Base-by-base conservation (phyloP, 495 filamentous ascomycete genomes). In the Neurospora intermedia region DNA sequence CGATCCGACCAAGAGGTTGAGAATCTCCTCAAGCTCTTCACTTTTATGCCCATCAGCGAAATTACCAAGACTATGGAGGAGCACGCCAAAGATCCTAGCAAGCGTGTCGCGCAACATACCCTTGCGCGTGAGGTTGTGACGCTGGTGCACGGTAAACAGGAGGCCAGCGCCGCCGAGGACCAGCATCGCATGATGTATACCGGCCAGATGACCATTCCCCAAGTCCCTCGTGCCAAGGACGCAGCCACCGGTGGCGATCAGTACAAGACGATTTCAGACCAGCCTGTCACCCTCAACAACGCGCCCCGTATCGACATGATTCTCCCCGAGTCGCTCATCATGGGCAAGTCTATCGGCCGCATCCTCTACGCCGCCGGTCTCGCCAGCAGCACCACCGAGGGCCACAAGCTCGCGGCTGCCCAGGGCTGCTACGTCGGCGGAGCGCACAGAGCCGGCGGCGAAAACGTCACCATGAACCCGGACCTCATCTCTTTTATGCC, bases 1-100 rank as follows among this genome's bases (percentile, higher is more conserved):
- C 91, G 90, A 0, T 84, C 94, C 0, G 96, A 99, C 79, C 88
- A 87, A 15, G 90, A 92, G 41, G 88, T 97, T 0, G 91, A 91
- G 80, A 86, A 85, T 6, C 92, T 96, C 71, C 86, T 99, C 31
- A 94, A 93, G 77, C 88, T 97, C 42, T 95, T 99, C 78, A 98
- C 96, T 0, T 97, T 99, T 78, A 78, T 97, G 39, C 91, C 94
- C 1, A 71, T 91, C 4, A 78, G 85, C 4, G 79, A 88, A 31
- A 94, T 98, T 48, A 80, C 86, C 1, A 73, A 79, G 7, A 79
- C 91, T 31, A 91, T 97, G 86, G 80, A 83, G 31, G 78, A 91
- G 73, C 94, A 98, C 73, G 82, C 80, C 20, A 16, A 83, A 16
- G 86, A 92, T 48, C 91, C 93, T 0, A 87, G 88, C 0, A 88